Percentiles rank a stretch among this genome's conserved stretches.
phyloP scores from a whole-genome alignment of 179 eudicot genomes.

The Dionaea muscipula region DNA sequence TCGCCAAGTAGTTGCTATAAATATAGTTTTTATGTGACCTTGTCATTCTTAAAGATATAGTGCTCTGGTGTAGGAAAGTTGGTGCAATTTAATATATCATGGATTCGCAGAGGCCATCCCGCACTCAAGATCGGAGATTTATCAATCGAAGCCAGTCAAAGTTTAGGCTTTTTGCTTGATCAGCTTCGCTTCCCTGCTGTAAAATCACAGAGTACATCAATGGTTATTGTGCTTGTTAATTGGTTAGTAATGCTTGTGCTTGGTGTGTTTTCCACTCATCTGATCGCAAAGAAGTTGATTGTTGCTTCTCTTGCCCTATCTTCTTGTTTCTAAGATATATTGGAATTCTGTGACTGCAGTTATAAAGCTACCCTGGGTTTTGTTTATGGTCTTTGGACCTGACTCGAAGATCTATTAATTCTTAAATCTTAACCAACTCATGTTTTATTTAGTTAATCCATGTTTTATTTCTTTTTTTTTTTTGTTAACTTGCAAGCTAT shows the following conservation, averaged over 20 bases:
- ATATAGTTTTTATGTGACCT: constrained; percentile 8
- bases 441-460: too few species aligned
- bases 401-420: too few species aligned
- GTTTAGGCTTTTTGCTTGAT: constrained; percentile 75
- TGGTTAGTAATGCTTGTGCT: constrained; percentile 33
- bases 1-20: constrained; percentile 6
- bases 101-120: constrained; percentile 94
- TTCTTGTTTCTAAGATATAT: too few species aligned
- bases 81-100: constrained; percentile 61
- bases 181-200: constrained; percentile 71
- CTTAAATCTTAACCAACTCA: too few species aligned
- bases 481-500: too few species aligned
- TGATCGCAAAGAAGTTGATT: too few species aligned
- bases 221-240: constrained; percentile 71
- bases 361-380: too few species aligned
- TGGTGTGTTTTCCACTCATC: constrained; percentile 1
- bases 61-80: constrained; percentile 25
- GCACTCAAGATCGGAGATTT: constrained; percentile 73
- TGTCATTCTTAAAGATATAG: constrained; percentile 3
- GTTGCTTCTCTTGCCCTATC: not conserved
- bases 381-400: too few species aligned
- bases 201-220: constrained; percentile 62
- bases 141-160: constrained; percentile 73
- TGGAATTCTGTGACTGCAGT: too few species aligned
- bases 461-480: too few species aligned